Percentiles rank a stretch among this genome's conserved stretches.
phyloP scores from a whole-genome alignment of 352 stramenopile genomes.

The Aphanomyces euteiches region DNA sequence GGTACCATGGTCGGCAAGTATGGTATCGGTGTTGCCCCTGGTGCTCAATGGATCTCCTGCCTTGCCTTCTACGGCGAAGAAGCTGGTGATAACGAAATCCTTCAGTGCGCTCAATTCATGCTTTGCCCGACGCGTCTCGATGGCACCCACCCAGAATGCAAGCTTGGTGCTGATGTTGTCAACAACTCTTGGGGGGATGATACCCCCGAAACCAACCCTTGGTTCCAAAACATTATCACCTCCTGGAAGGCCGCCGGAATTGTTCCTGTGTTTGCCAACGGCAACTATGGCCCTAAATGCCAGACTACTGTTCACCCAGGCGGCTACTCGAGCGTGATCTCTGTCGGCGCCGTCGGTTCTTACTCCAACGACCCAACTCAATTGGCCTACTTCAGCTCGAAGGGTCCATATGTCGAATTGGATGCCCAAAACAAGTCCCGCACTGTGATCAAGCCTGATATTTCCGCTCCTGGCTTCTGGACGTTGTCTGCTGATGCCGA shows the following conservation, averaged over 20 bases:
- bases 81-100: slow-evolving; percentile 31
- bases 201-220: slow-evolving; percentile 23
- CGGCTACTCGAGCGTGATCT: slow-evolving; percentile 36
- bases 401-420: slow-evolving; percentile 30
- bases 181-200: slow-evolving; percentile 42
- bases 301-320: slow-evolving; percentile 34
- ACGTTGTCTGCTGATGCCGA: slow-evolving; percentile 30
- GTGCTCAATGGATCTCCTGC: slow-evolving; percentile 39
- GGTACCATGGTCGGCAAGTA: slow-evolving; percentile 35
- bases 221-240: slow-evolving; percentile 35
- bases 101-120: slow-evolving; percentile 37
- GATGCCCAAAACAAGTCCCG: slow-evolving; percentile 36
- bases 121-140: slow-evolving; percentile 31
- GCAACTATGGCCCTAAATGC: slow-evolving; percentile 38
- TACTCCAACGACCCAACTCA: slow-evolving; percentile 34
- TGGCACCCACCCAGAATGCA: slow-evolving; percentile 17
- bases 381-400: slow-evolving; percentile 38
- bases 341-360: slow-evolving; percentile 36
- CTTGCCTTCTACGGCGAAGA: slow-evolving; percentile 28
- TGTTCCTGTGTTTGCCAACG: slow-evolving; percentile 39
- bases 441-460: slow-evolving; percentile 36
- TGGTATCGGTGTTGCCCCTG: slow-evolving; percentile 37
- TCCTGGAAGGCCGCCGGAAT: slow-evolving; percentile 38
- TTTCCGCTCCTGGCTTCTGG: slow-evolving; percentile 35
- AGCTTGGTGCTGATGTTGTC: slow-evolving; percentile 1